Evolutionary conservation across 495 filamentous ascomycete genomes (phyloP).

Genomic region (Amphirosellinia nigrospora): DNA sequence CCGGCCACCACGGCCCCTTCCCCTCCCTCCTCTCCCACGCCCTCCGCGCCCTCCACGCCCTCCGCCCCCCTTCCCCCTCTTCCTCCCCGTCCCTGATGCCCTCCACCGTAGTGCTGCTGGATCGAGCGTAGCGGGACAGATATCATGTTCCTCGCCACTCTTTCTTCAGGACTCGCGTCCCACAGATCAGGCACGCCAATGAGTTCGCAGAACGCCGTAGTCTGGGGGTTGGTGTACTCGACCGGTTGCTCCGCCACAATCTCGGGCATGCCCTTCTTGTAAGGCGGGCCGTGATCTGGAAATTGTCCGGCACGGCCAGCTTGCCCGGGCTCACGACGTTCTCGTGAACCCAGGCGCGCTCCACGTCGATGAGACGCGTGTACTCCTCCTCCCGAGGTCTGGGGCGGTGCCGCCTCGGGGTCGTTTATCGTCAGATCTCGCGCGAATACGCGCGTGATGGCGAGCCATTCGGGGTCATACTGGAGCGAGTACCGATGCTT

Average conservation of each 20-base stretch:
- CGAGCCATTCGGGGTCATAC: conserved; percentile 95
- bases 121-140: conserved; percentile 42
- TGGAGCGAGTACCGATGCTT: conserved; percentile 60
- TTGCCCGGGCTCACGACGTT: conserved; percentile 66
- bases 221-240: conserved; percentile 87
- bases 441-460: conserved; percentile 84
- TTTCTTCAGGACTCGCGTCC: conserved; percentile 71
- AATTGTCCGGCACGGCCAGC: conserved; percentile 75
- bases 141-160: conserved; percentile 54
- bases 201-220: conserved; percentile 74
- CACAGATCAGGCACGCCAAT: conserved; percentile 81
- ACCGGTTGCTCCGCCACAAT: conserved; percentile 56
- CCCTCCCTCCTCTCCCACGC: conserved; percentile 41
- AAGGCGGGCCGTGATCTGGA: conserved; percentile 73
- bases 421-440: conserved; percentile 59
- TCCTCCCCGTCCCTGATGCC: conserved; percentile 40
- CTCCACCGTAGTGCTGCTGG: too few relatives aligned
- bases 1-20: conserved; percentile 29
- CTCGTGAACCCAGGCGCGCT: conserved; percentile 77
- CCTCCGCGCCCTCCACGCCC: conserved; percentile 46
- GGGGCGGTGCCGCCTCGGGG: conserved; percentile 52
- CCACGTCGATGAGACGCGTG: conserved; percentile 62
- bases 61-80: conserved; percentile 39
- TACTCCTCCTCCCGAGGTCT: conserved; percentile 72
- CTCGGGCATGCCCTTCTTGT: conserved; percentile 53